A percentile compares a stretch with the other conserved stretches of the same genome.
Conservation (phyloP, 805 yeast genomes). For the Cyberlindnera americana region DNA sequence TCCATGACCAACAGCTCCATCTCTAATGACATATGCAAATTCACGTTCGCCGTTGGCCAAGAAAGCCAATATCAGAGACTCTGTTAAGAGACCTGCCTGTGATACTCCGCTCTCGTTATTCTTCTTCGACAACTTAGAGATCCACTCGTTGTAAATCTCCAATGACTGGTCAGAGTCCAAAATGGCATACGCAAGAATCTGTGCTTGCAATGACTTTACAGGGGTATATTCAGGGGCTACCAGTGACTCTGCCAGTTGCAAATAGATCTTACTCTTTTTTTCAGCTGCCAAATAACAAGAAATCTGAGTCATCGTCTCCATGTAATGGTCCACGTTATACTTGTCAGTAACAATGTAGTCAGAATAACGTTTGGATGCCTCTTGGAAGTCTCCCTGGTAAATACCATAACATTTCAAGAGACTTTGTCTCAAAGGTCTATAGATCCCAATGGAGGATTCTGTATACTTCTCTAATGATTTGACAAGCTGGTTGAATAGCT, state of each 20-base stretch:
- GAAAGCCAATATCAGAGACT: constrained; percentile 42
- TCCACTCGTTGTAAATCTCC: constrained; percentile 43
- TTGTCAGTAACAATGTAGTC: constrained; percentile 37
- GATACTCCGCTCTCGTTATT: constrained; percentile 35
- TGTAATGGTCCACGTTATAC: constrained; percentile 39
- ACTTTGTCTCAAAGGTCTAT: constrained; percentile 5
- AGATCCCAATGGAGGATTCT: not conserved
- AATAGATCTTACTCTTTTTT: constrained; percentile 27
- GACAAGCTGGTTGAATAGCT: constrained; percentile 2
- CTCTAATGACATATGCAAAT: constrained; percentile 49
- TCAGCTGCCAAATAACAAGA: constrained; percentile 39
- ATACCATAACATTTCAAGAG: constrained; percentile 18
- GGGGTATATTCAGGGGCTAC: constrained; percentile 27
- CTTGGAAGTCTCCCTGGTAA: constrained; percentile 9
- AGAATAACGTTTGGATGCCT: constrained; percentile 24
- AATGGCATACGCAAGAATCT: constrained; percentile 40
- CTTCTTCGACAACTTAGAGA: constrained; percentile 34
- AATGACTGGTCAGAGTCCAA: constrained; percentile 39
- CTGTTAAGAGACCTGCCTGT: constrained; percentile 42
- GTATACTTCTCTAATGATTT: constrained; percentile 8
- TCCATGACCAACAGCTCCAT: constrained; percentile 41
- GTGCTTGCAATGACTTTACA: constrained; percentile 33
- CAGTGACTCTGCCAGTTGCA: constrained; percentile 38
- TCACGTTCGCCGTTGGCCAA: constrained; percentile 47
- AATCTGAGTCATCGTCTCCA: constrained; percentile 38